Base-by-base conservation (phyloP, 257 asterid genomes). In the Striga asiatica region DNA sequence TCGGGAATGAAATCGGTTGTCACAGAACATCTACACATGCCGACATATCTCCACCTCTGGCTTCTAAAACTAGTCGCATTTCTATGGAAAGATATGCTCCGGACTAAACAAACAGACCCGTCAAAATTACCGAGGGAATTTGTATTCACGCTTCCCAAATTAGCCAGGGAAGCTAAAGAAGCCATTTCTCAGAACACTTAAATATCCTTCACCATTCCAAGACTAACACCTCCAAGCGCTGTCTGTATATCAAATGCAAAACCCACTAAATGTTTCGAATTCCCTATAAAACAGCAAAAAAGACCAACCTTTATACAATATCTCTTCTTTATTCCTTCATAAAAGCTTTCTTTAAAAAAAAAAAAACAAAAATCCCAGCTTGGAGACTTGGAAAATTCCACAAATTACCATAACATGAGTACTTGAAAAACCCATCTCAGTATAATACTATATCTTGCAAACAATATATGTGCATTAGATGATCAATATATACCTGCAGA, bases 151-250 rank as follows among this genome's bases (percentile, higher is more conserved):
- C 95, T 79, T 72, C 99, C 97, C 87, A 92, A 72, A 77, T 73
- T 84, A 67, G 77, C 91, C 8, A 83, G 80, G 91, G 97, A 92
- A 92, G 94, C 93, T 71, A 79, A 76, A 62, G 76, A 71, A 83
- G 85, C 75, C 99, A 92, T 92, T 62, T 56, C 17, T 43, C 1
- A n/a, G 8, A 62, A 50, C 61, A 54, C 62, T 60, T 75, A 77
- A 31, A 66, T 46, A 14, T 9, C 34, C 61, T 71, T 45, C 72
- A 74, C 71, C 83, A 79, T 79, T 60, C 37, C 48, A 4, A 38
- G 14, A 38, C 14, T 14, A 38, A 10, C 11, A 32, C 1, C 6
- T 7, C 11, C 38, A 10, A 34, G n/a, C 12, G n/a, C n/a, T n/a
- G n/a, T n/a, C n/a, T n/a, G n/a, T n/a, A n/a, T n/a, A n/a, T n/a